phyloP scores from a whole-genome alignment of 2,329 filamentous ascomycete genomes.

The Scopulariopsis brevicaulis region DNA sequence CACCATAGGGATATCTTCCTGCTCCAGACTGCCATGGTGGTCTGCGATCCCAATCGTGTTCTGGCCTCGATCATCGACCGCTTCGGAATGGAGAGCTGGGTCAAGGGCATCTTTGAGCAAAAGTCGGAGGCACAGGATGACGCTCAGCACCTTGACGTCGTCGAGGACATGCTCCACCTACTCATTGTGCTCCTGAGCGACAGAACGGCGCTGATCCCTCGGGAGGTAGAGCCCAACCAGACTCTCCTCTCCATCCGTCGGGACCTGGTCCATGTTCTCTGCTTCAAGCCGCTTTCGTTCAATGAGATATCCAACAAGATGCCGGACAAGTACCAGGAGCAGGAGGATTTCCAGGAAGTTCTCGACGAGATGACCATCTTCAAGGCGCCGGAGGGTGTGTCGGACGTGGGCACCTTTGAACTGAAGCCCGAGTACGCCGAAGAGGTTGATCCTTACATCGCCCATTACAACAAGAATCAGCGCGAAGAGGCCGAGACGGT shows the following conservation, averaged over 20 bases:
- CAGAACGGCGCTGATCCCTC: constrained; percentile 64
- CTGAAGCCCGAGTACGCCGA: constrained; percentile 77
- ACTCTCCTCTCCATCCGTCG: constrained; percentile 65
- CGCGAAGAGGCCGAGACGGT: constrained; percentile 87
- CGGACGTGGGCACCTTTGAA: constrained; percentile 90
- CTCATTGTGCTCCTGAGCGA: constrained; percentile 87
- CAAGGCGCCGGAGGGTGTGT: constrained; percentile 80
- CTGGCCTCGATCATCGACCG: constrained; percentile 85
- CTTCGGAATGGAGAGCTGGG: constrained; percentile 81
- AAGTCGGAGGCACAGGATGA: constrained; percentile 73
- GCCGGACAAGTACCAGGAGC: constrained; percentile 80
- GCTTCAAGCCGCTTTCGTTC: constrained; percentile 92
- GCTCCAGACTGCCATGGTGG: constrained; percentile 78
- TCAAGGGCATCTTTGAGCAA: constrained; percentile 67
- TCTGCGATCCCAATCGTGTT: constrained; percentile 73
- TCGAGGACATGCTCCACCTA: constrained; percentile 91
- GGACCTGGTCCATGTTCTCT: constrained; percentile 86
- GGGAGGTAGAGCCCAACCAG: constrained; percentile 52
- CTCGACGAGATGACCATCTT: constrained; percentile 82
- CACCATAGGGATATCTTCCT: constrained; percentile 94
- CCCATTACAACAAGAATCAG: constrained; percentile 94
- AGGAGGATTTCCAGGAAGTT: constrained; percentile 76
- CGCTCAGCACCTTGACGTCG: constrained; percentile 76
- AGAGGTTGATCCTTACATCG: constrained; percentile 87
- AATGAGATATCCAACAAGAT: constrained; percentile 81